Percentiles rank a stretch among this genome's conserved stretches.
phyloP scores from a whole-genome alignment of 2,329 filamentous ascomycete species.

The Hypocrella siamensis region DNA sequence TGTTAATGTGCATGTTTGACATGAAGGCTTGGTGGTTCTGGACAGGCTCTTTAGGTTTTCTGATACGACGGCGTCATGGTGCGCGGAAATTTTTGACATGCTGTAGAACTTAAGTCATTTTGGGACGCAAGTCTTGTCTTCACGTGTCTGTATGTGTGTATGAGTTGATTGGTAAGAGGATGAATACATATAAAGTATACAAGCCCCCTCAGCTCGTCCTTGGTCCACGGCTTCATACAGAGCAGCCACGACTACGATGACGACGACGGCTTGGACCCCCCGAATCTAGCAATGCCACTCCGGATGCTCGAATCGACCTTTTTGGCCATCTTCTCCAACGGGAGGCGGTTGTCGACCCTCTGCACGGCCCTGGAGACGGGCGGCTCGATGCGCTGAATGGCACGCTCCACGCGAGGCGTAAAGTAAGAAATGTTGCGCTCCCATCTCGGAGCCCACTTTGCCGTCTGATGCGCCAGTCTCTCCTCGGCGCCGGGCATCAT shows the following conservation, averaged over 20 bases:
- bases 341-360: slow-evolving; percentile 29
- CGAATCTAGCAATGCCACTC: slow-evolving; percentile 24
- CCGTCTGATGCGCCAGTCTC: slow-evolving; percentile 35
- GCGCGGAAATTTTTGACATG: too few relatives aligned
- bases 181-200: not conserved
- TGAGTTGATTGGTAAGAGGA: too few relatives aligned
- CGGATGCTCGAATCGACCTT: slow-evolving; percentile 31
- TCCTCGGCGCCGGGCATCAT: slow-evolving; percentile 40
- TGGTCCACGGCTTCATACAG: not conserved
- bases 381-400: slow-evolving; percentile 32
- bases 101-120: too few relatives aligned
- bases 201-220: too few relatives aligned
- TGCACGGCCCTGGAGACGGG: slow-evolving; percentile 28
- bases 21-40: too few relatives aligned
- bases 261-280: slow-evolving; percentile 6
- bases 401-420: slow-evolving; percentile 27
- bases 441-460: slow-evolving; percentile 44
- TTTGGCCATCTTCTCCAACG: slow-evolving; percentile 34
- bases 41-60: too few relatives aligned
- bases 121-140: too few relatives aligned
- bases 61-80: too few relatives aligned
- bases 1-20: too few relatives aligned
- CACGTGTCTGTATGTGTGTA: too few relatives aligned
- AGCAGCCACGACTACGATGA: not conserved
- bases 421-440: slow-evolving; percentile 41